Base-by-base conservation (phyloP, 116 monocot genomes). In the Phalaenopsis hybrid region DNA sequence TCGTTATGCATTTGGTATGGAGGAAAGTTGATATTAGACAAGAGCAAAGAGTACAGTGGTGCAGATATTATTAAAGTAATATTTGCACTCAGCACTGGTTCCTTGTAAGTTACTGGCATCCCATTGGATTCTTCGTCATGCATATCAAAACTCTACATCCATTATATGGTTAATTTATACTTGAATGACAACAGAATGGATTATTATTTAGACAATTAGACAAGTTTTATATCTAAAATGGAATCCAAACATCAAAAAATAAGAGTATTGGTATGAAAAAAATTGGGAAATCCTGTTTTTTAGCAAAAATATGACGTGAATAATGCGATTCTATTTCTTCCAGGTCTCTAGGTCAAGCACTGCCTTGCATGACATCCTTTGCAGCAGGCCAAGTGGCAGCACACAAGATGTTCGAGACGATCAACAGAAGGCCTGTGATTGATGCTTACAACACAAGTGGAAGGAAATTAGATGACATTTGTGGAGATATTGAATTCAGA, bases 341-440 rank as follows among this genome's bases (percentile, higher is more conserved):
- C 21, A 65, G 83, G 3, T 88, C 89, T 51, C 69, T 90, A 51
- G 90, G 90, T 5, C 82, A 92, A 63, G 81, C 88, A 33, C 87
- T 88, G 2, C 92, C 92, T 15, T 92, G 90, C 20, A 21, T 84
- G 63, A 79, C 75, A 5, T 82, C 87, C 6, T 87, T 87, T 80
- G 82, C 84, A 21, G 81, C 44, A 69, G 84, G 87, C 16, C 65
- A 65, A 65, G 21, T 13, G 9, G 52, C 52, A 1, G 52, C 52
- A 11, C 13, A 52, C 12, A 52, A 52, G 52, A 52, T 52, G 74
- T 44, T 75, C 20, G 81, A 94, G 77, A 89, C 92, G 3, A 94
- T 94, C 74, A 87, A 88, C 0, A 74, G 90, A 79, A 90, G 84
- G 67, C 94, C 94, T 25, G 84, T 88, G 25, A 94, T 94, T 4